Evolutionary conservation across 192 early-diverging fungal species (phyloP).

Genomic region (Podila horticola): DNA sequence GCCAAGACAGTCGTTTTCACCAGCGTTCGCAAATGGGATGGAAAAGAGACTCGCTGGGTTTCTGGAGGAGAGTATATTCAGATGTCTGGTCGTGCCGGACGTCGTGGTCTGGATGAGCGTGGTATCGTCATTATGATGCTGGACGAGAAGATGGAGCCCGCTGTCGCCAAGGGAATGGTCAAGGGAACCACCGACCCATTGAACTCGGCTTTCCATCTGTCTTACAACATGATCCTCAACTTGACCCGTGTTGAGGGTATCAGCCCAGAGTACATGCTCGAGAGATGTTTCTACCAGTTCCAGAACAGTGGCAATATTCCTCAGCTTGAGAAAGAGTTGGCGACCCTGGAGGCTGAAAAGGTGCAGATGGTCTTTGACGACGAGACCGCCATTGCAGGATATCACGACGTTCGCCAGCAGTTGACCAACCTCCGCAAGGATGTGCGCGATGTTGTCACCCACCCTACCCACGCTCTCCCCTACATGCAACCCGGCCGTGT

Average conservation of each 20-base stretch:
- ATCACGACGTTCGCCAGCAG: constrained; percentile 82
- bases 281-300: constrained; percentile 92
- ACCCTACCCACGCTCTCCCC: constrained; percentile 83
- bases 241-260: constrained; percentile 94
- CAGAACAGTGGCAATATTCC: constrained; percentile 90
- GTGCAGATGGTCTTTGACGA: constrained; percentile 69
- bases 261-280: constrained; percentile 91
- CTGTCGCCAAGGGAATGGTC: constrained; percentile 92
- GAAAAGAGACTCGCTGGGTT: constrained; percentile 82
- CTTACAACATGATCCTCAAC: constrained; percentile 97
- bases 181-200: constrained; percentile 84
- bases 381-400: constrained; percentile 75
- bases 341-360: constrained; percentile 61
- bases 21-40: constrained; percentile 92
- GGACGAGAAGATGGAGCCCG: constrained; percentile 95
- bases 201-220: constrained; percentile 95
- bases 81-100: constrained; percentile 98
- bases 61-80: constrained; percentile 98
- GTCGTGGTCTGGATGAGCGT: constrained; percentile 96
- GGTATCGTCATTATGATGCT: constrained; percentile 98
- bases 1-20: constrained; percentile 99
- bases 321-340: constrained; percentile 72
- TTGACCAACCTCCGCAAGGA: constrained; percentile 72
- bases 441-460: constrained; percentile 78
- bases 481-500: constrained; percentile 91